Conservation (phyloP, 345 rosid species). For the Melastoma malabathricum region DNA sequence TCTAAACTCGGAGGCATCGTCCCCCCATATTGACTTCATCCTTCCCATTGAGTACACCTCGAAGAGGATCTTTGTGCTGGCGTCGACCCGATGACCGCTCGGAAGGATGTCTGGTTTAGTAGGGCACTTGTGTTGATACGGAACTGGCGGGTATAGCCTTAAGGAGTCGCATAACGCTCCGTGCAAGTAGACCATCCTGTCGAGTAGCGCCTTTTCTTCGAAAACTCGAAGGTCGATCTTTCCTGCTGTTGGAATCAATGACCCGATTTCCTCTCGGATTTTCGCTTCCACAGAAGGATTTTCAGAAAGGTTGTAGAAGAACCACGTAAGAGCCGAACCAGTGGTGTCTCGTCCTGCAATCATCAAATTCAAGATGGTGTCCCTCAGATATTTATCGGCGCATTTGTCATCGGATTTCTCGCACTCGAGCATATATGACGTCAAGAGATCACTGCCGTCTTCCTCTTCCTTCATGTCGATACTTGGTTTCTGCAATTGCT, state of each 20-base stretch:
- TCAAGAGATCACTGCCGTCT: constrained; percentile 21
- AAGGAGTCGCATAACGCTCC: constrained; percentile 22
- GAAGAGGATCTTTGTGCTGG: constrained; percentile 9
- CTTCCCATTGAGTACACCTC: constrained; percentile 20
- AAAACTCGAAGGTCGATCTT: not conserved
- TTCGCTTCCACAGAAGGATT: constrained; percentile 17
- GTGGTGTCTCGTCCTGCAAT: constrained; percentile 43
- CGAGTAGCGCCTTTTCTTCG: constrained; percentile 1
- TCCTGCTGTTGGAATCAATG: not conserved
- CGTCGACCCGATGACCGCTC: constrained; percentile 20
- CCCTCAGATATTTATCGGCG: constrained; percentile 33
- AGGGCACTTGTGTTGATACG: constrained; percentile 19
- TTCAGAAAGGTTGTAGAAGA: constrained; percentile 32
- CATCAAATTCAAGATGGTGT: constrained; percentile 34
- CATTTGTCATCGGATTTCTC: constrained; percentile 4
- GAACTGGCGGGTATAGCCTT: constrained; percentile 23
- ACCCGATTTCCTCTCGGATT: constrained; percentile 32
- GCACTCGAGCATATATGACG: constrained; percentile 18
- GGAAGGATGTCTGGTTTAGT: constrained; percentile 16
- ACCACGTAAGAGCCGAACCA: constrained; percentile 30
- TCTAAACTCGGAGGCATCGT: constrained; percentile 23
- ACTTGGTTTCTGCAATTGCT: constrained; percentile 7
- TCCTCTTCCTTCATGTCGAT: not conserved
- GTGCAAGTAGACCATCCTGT: constrained; percentile 22
- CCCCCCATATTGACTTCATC: constrained; percentile 22